These are phyloP conservation scores for Komagataella ulmi DNA, from an alignment of 805 yeast genomes.

Conservation along the genomic window DNA sequence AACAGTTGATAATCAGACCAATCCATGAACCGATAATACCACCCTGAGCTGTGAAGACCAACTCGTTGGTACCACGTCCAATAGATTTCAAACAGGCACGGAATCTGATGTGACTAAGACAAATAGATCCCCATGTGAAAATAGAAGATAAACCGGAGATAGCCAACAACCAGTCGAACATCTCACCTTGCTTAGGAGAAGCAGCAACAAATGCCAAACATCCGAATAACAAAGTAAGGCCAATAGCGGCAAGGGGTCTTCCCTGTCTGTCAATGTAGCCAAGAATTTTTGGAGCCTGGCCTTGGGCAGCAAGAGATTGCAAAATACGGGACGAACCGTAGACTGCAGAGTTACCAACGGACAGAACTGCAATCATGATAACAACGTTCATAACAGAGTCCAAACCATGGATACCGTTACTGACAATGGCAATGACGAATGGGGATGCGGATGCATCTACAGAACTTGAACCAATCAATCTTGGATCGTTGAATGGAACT, in stretches of 20 bases:
- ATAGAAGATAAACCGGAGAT: slow-evolving; percentile 40
- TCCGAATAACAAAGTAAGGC: slow-evolving; percentile 47
- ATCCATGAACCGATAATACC: slow-evolving; percentile 38
- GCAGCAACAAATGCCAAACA: slow-evolving; percentile 37
- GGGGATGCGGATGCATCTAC: slow-evolving; percentile 44
- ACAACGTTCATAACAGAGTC: slow-evolving; percentile 53
- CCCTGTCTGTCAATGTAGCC: slow-evolving; percentile 37
- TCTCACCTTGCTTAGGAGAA: slow-evolving; percentile 41
- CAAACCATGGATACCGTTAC: slow-evolving; percentile 34
- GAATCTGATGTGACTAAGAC: slow-evolving; percentile 43
- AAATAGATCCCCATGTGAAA: slow-evolving; percentile 47
- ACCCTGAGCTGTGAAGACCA: slow-evolving; percentile 32
- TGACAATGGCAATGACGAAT: slow-evolving; percentile 46
- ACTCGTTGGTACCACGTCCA: slow-evolving; percentile 34
- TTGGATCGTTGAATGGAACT: slow-evolving; percentile 29
- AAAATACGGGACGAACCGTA: slow-evolving; percentile 39
- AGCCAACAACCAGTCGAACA: slow-evolving; percentile 45
- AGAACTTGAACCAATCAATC: slow-evolving; percentile 16
- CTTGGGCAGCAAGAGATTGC: slow-evolving; percentile 60
- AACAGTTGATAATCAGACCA: slow-evolving; percentile 17
- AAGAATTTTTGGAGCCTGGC: slow-evolving; percentile 34
- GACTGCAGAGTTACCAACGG: slow-evolving; percentile 49
- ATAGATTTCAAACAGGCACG: slow-evolving; percentile 44
- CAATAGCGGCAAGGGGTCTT: slow-evolving; percentile 33
- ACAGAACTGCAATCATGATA: slow-evolving; percentile 38